Evolutionary conservation across 192 early-diverging fungal genomes (phyloP), one percentile per base, ranked within the genome.

Genomic region (Backusella luteola): DNA sequence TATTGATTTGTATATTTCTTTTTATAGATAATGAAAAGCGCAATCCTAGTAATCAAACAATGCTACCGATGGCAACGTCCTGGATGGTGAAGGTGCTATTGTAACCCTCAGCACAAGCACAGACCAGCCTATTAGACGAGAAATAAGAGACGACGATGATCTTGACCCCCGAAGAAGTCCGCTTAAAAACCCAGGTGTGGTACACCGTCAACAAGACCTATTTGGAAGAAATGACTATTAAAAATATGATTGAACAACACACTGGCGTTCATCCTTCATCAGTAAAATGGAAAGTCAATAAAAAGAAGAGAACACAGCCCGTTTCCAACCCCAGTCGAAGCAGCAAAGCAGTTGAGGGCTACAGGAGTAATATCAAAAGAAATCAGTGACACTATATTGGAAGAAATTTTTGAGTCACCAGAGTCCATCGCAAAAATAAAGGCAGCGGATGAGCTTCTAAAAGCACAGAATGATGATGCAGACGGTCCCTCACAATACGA

Each of bases 201-300:
- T 94, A 90, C 73, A 89, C 88, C 42, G 88, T 93, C 39, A 97
- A 99, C 85, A 90, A 91, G 69, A 95, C 96, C 46, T 98, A 91
- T 84, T 84, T 96, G 34, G 87, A 88, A 63, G 84, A 88, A 23
- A 76, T 89, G 71, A 84, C 49, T 0, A 41, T 71, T 96, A 85
- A 89, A 89, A 71, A 94, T 95, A 63, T 98, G 90, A 84, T 84
- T 94, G 41, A 86, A 87, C 67, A 82, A 85, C 23, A 76, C 84
- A 66, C 83, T 14, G 32, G 72, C n/a, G 32, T 74, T 59, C 69
- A 21, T 42, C 44, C 73, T 35, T 9, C 44, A 73, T 66, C 36
- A 69, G 34, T 74, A 82, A 76, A 85, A 75, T 81, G 84, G 81
- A 41, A 86, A 77, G 0, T 0, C 26, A 26, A 26, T 26, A 26